These are phyloP conservation scores for Amylocarpus encephaloides DNA, from an alignment of 2,329 filamentous ascomycete species.

Conservation along the genomic window DNA sequence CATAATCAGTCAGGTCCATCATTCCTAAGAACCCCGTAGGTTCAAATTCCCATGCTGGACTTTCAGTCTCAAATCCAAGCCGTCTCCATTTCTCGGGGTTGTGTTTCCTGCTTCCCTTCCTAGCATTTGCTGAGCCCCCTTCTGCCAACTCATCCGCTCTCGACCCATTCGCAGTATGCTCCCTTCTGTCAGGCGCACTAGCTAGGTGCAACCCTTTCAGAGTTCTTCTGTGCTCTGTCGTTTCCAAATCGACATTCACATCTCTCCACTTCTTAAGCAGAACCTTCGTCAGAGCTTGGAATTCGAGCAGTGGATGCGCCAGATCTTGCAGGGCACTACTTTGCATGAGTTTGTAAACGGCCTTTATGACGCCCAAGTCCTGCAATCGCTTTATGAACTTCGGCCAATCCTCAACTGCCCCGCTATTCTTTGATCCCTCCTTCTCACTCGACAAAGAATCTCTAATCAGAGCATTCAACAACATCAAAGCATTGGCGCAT, in stretches of 20 bases:
- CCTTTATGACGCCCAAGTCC: slow-evolving; percentile 86
- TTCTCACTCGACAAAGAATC: slow-evolving; percentile 71
- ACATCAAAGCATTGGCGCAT: slow-evolving; percentile 88
- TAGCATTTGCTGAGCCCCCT: slow-evolving; percentile 30
- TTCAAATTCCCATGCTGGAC: slow-evolving; percentile 78
- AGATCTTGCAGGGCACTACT: slow-evolving; percentile 86
- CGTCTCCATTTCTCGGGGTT: slow-evolving; percentile 90
- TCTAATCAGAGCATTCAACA: slow-evolving; percentile 91
- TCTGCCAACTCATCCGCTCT: slow-evolving; percentile 33
- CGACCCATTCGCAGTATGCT: slow-evolving; percentile 22
- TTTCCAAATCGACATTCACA: slow-evolving; percentile 76
- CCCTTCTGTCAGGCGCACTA: slow-evolving; percentile 60
- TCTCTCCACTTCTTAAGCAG: slow-evolving; percentile 83
- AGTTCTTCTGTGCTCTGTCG: slow-evolving; percentile 79
- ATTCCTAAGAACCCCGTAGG: slow-evolving; percentile 83
- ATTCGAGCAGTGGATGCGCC: slow-evolving; percentile 84
- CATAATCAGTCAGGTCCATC: slow-evolving; percentile 96
- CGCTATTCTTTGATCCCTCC: slow-evolving; percentile 31
- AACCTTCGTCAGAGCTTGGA: slow-evolving; percentile 85
- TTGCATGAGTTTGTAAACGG: slow-evolving; percentile 90
- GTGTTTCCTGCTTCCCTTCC: slow-evolving; percentile 63
- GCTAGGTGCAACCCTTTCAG: slow-evolving; percentile 72
- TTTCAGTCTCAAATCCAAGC: slow-evolving; percentile 86
- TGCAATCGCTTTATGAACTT: slow-evolving; percentile 92
- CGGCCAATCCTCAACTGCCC: slow-evolving; percentile 70